Evolutionary conservation across 805 yeast genomes (phyloP), one percentile per base, ranked within the genome.

Genomic region (Wickerhamomyces bovis): DNA sequence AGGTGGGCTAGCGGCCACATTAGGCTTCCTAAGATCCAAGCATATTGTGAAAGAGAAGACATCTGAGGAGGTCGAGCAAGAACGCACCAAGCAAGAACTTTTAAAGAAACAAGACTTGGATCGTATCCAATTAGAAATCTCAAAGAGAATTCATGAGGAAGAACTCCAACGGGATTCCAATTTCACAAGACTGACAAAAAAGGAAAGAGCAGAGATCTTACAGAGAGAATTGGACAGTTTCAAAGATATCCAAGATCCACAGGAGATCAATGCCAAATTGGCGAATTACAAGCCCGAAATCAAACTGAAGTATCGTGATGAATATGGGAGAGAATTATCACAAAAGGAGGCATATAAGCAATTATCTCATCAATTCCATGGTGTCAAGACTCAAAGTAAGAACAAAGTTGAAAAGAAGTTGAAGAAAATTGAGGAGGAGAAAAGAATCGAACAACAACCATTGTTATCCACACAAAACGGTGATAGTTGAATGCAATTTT

Each of bases 331-430:
- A 19, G 69, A 69, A 16, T 57, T 81, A 39, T 61, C 62, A 41
- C 68, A 73, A 6, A 80, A 79, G 54, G 76, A 76, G 51, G 86
- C 87, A 4, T 81, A 70, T 64, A 81, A 81, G 60, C 73, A 74
- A 47, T 57, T 80, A 43, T 78, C 83, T 6, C 84, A 79, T 46
- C 72, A 77, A 53, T 81, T 79, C 62, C 86, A 81, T 57, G 86
- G 85, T 2, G 15, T 19, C 6, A 59, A 61, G 31, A 60, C 52
- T 4, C 53, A 50, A 20, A 53, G 50, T 20, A 53, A 56, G 48
- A 48, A 46, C 38, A 60, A 60, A 40, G 42, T 51, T 16, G 55
- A 46, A 4, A 58, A 59, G 44, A 53, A 51, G 41, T 15, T 44
- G 44, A 57, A 55, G 41, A 49, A 44, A 30, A 39, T 51, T 15